phyloP scores from a whole-genome alignment of 257 asterid genomes.

The Eustoma russellianum region DNA sequence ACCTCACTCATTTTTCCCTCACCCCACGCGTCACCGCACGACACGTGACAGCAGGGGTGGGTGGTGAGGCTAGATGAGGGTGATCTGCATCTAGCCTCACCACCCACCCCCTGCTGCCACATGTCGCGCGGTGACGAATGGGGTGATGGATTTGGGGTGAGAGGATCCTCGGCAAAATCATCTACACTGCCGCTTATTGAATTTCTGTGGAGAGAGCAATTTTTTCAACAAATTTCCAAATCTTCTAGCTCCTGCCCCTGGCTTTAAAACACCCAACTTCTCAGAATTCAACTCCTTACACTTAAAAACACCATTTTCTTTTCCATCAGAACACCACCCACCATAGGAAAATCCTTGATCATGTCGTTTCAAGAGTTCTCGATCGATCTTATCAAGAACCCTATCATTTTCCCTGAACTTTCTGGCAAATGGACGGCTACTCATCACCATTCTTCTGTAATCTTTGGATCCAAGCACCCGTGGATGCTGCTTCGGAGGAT shows the following conservation, averaged over 20 bases:
- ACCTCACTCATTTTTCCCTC: too few species aligned
- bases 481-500: constrained; percentile 85
- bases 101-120: too few species aligned
- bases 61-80: too few species aligned
- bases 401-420: constrained; percentile 68
- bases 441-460: constrained; percentile 47
- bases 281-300: constrained; percentile 46
- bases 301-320: neutral
- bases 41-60: too few species aligned
- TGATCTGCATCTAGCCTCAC: too few species aligned
- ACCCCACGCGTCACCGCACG: too few species aligned
- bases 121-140: too few species aligned
- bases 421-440: constrained; percentile 75
- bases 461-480: constrained; percentile 63
- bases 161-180: constrained; percentile 26
- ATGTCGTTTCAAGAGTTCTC: constrained; percentile 47
- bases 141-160: too few species aligned
- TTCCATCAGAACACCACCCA: constrained; percentile 56
- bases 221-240: constrained; percentile 38
- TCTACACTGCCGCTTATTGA: constrained; percentile 38
- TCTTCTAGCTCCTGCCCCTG: constrained; percentile 69
- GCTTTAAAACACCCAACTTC: constrained; percentile 55
- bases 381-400: constrained; percentile 62
- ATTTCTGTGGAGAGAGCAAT: constrained; percentile 27
- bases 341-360: constrained; percentile 44